Base-by-base conservation (phyloP, 2,329 filamentous ascomycete genomes). In the Xylaria digitata region DNA sequence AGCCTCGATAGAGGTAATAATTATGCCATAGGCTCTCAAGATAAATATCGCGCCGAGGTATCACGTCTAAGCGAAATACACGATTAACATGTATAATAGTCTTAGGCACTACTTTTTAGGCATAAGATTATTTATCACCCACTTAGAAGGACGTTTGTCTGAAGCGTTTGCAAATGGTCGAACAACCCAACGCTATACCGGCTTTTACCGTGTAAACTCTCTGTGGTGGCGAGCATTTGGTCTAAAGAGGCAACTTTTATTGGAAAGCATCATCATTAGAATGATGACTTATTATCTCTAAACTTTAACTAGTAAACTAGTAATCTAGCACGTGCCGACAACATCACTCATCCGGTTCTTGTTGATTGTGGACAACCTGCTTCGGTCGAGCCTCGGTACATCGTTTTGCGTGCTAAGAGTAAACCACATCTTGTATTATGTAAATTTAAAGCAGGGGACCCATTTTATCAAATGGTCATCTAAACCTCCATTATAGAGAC, bases 401-500 rank as follows among this genome's bases (percentile, higher is more conserved):
- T 21, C 6, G 19, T 3, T 34, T 40, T 11, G 15, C 15, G 19
- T 23, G 17, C 48, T 13, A 15, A 45, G 23, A 17, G 3, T 5
- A 9, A 19, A 8, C 4, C 15, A 42, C 23, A 9, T 15, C 48
- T 30, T 21, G 34, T 48, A 45, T 11, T 7, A 15, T 42, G 32
- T 40, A 19, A 11, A 30, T 43, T 26, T 45, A 26, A 26, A 30
- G 15, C 1, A 11, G 21, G 1, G 15, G 2, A 13, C 37, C 1
- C 54, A 17, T 30, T 7, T 32, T 23, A 17, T 15, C 42, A 8
- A 9, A 46, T 21, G 17, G 11, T 43, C 15, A 23, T 50, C 32
- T 62, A 67, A 15, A 23, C 65, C 55, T 66, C 65, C 8, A 63
- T 40, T 13, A 68, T 52, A 69, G 37, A 48, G 67, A 67, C 57